A percentile compares a stretch with the other conserved stretches of the same genome.
phyloP scores from a whole-genome alignment of 2,329 filamentous ascomycete species.

The Pseudogymnoascus sp. region DNA sequence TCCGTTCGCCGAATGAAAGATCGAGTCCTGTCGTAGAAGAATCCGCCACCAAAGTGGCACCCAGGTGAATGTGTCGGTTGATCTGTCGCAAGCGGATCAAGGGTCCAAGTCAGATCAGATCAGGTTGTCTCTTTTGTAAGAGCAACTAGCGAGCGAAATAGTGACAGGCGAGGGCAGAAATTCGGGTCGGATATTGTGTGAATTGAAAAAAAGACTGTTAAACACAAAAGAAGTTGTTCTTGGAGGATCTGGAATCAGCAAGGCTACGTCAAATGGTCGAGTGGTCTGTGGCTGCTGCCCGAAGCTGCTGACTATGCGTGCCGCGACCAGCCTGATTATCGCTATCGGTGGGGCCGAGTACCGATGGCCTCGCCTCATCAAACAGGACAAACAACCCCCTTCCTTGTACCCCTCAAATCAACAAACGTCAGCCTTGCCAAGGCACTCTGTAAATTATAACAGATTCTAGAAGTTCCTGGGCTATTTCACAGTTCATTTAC shows the following conservation, averaged over 20 bases:
- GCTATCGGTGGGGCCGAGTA: conserved; percentile 4
- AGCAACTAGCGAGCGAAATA: conserved; percentile 1
- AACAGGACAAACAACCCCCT: neutral
- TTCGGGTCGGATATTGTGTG: neutral
- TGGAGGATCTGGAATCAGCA: neutral
- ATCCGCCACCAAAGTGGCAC: conserved; percentile 7
- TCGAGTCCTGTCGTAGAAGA: neutral
- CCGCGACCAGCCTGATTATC: conserved; percentile 7
- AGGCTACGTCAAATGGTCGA: conserved; percentile 11
- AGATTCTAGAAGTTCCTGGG: neutral
- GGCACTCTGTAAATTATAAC: neutral
- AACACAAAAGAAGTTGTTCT: neutral
- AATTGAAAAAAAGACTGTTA: neutral
- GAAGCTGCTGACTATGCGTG: neutral
- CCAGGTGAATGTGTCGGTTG: neutral
- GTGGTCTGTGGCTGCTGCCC: conserved; percentile 6
- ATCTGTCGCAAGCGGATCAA: neutral
- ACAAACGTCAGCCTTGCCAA: conserved; percentile 8
- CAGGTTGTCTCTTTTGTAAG: conserved; percentile 4
- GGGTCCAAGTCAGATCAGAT: neutral
- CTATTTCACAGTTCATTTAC: neutral
- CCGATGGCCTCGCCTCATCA: neutral
- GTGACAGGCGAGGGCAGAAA: neutral
- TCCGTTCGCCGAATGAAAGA: neutral
- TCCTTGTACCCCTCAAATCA: neutral